Base-by-base conservation (phyloP, 2,329 filamentous ascomycete species). In the Raffaelea arxii region DNA sequence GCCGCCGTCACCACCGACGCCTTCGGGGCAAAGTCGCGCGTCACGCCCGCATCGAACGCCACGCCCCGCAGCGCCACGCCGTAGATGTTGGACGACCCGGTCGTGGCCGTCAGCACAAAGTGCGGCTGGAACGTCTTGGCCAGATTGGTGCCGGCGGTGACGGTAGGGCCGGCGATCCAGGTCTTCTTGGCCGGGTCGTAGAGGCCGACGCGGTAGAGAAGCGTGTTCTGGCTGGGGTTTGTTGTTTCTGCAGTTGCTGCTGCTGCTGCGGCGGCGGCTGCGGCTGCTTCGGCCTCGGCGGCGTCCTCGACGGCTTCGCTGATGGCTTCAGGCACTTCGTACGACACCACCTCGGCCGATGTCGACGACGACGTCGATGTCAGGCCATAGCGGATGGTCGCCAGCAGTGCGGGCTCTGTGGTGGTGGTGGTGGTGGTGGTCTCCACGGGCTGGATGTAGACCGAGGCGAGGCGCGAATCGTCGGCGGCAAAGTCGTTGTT, bases 21-120 rank as follows among this genome's bases (percentile, higher is more conserved):
- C 65, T 77, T 70, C 39, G 80, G 78, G 0, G 77, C 78, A 64
- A 82, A 82, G 58, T 82, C 78, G 52, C 79, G 69, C 55, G 79
- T 83, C 54, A 75, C 69, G 2, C 79, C 79, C 11, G 79, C 79
- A 58, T 83, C 79, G 47, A 83, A 76, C 54, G 60, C 60, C 19
- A 78, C 71, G n/a, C 78, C 77, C 58, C 72, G 73, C 41, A 72
- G 59, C 27, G 68, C 66, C 14, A 71, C 75, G 6, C 27, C 21
- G n/a, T 25, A 24, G 12, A 27, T 16, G 14, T 36, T 16, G 32
- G 6, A n/a, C 14, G 25, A 11, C 23, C n/a, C 2, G 23, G 10
- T 7, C 48, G 14, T 36, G 32, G 14, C 32, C 4, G 52, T 70
- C 12, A 83, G 59, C 23, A 77, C 56, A 43, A 84, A 61, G 44